phyloP scores from a whole-genome alignment of 345 rosid genomes.

The Excoecaria cochinchinensis region DNA sequence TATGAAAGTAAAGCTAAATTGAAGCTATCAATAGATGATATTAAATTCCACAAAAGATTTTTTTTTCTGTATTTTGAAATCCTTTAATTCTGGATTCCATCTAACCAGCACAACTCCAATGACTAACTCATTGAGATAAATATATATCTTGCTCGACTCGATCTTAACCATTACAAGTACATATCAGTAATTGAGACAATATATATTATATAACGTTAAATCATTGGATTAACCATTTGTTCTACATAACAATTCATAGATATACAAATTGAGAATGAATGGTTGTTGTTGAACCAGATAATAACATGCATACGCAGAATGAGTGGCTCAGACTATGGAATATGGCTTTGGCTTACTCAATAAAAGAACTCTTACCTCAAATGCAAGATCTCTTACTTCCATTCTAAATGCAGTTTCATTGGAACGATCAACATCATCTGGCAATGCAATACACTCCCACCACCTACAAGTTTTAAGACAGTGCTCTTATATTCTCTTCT shows the following conservation, averaged over 20 bases:
- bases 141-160: neutral
- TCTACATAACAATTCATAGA: neutral
- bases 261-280: neutral
- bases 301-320: neutral
- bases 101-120: neutral
- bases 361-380: conserved; percentile 38
- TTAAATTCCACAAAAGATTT: neutral
- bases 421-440: conserved; percentile 71
- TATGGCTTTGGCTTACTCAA: conserved; percentile 4
- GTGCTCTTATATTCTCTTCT: neutral
- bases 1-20: neutral
- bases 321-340: neutral
- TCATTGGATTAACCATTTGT: neutral
- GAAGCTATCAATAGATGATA: neutral
- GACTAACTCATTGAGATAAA: neutral
- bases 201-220: neutral
- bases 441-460: conserved; percentile 91
- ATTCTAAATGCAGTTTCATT: conserved; percentile 69
- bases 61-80: neutral
- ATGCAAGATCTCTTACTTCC: conserved; percentile 77
- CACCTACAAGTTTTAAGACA: conserved; percentile 46
- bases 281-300: conserved; percentile 5
- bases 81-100: neutral
- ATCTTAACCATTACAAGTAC: neutral
- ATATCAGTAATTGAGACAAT: neutral